Percentiles rank a stretch among this genome's conserved stretches.
Evolutionary conservation across 306 rosid species (phyloP).

Genomic region (Carpinus fangiana): DNA sequence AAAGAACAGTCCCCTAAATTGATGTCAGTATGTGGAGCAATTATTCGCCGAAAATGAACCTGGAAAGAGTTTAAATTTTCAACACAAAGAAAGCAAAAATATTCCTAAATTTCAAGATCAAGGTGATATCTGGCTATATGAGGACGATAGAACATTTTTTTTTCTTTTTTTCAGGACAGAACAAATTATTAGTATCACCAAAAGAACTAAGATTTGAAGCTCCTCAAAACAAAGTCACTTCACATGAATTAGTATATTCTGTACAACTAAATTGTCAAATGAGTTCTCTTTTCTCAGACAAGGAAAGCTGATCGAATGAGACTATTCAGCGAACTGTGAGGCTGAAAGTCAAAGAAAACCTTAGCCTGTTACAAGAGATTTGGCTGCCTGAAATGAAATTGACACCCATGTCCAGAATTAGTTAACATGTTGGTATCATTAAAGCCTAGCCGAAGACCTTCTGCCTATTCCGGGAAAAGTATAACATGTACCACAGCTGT

Average conservation of each 20-base stretch:
- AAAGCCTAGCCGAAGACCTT: not conserved
- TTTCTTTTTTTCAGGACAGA: not conserved
- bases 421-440: not conserved
- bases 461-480: not conserved
- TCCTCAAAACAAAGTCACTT: not conserved
- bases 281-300: not conserved
- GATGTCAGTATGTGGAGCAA: constrained; percentile 94
- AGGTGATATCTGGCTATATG: not conserved
- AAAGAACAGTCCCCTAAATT: constrained; percentile 96
- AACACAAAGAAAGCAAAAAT: constrained; percentile 8
- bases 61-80: constrained; percentile 37
- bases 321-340: not conserved
- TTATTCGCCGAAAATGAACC: constrained; percentile 96
- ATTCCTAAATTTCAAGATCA: not conserved
- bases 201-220: not conserved
- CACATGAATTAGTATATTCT: not conserved
- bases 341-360: not conserved
- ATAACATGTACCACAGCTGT: not conserved
- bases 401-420: not conserved
- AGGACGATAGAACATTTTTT: not conserved
- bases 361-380: not conserved
- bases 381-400: not conserved
- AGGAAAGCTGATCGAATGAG: not conserved
- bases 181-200: not conserved
- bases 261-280: not conserved